A percentile compares a stretch with the other conserved stretches of the same genome.
Conservation (phyloP, 2,329 filamentous ascomycete species). For the Scytalidium lignicola region DNA sequence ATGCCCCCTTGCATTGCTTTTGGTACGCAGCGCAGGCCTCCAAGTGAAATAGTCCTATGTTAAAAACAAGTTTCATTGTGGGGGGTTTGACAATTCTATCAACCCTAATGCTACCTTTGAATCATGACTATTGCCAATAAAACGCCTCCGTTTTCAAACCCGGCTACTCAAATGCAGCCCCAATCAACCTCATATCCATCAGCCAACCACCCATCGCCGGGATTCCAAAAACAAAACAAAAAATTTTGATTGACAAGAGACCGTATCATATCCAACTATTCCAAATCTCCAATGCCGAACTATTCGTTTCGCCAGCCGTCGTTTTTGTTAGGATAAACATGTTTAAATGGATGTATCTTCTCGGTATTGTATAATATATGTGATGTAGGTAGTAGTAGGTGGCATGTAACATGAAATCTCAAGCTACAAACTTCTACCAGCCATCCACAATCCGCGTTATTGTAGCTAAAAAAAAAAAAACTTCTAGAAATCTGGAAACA, state of each 20-base stretch:
- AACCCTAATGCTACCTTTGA: slow-evolving; percentile 35
- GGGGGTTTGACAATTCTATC: slow-evolving; percentile 33
- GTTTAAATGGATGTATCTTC: neutral
- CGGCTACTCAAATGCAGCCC: neutral
- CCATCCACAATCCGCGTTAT: neutral
- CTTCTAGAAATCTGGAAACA: neutral
- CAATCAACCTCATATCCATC: neutral
- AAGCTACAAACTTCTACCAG: neutral
- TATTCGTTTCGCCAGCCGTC: neutral
- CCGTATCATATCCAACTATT: neutral
- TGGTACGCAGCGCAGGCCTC: no score
- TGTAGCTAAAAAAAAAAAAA: neutral
- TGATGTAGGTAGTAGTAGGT: neutral
- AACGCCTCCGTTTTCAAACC: neutral
- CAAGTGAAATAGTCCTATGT: slow-evolving; percentile 43
- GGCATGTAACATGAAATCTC: no score
- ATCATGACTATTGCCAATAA: slow-evolving; percentile 22
- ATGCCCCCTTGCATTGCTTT: no score
- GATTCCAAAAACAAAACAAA: neutral
- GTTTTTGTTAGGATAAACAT: neutral
- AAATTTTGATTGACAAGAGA: no score
- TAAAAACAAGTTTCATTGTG: slow-evolving; percentile 43
- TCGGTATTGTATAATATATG: neutral
- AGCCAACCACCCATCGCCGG: neutral
- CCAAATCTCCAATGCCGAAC: neutral